A percentile compares a stretch with the other conserved stretches of the same genome.
phyloP scores from a whole-genome alignment of 768 basidiomycete genomes.

The Termitomyces sp. region DNA sequence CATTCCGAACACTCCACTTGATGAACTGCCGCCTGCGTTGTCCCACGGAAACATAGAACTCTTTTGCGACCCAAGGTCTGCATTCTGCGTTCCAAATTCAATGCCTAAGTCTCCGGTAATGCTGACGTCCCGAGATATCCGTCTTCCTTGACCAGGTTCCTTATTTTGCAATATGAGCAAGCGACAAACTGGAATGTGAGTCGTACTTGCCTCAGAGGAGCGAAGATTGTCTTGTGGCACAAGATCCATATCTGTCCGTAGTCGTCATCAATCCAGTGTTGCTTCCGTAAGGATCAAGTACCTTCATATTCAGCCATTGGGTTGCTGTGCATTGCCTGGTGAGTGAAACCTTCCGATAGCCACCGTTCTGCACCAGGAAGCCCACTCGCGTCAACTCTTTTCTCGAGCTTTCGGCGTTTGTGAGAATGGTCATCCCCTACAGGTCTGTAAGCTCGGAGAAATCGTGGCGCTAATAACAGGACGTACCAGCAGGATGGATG shows the following conservation, averaged over 20 bases:
- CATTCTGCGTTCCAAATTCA: conserved; percentile 37
- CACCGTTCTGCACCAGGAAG: neutral
- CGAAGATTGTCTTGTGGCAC: conserved; percentile 22
- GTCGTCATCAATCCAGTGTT: neutral
- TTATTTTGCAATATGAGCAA: conserved; percentile 22
- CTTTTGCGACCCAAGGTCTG: conserved; percentile 54
- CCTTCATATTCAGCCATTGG: conserved; percentile 4
- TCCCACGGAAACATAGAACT: conserved; percentile 85
- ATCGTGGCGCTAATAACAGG: neutral
- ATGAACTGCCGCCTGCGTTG: conserved; percentile 66
- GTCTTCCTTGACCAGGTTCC: conserved; percentile 88
- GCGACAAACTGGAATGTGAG: neutral
- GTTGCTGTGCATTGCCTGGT: conserved; percentile 1
- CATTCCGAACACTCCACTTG: conserved; percentile 42
- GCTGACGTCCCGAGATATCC: conserved; percentile 57
- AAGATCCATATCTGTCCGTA: neutral
- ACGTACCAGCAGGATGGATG: conserved; percentile 36
- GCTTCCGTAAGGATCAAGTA: neutral
- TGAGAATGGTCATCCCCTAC: conserved; percentile 38
- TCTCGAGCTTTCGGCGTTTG: conserved; percentile 47
- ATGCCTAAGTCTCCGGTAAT: conserved; percentile 49
- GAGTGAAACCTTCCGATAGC: neutral
- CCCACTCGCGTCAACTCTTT: neutral
- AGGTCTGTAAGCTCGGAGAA: neutral
- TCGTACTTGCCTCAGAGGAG: conserved; percentile 57